Conservation (phyloP, 495 filamentous ascomycete genomes). For the Lophium mytilinum region DNA sequence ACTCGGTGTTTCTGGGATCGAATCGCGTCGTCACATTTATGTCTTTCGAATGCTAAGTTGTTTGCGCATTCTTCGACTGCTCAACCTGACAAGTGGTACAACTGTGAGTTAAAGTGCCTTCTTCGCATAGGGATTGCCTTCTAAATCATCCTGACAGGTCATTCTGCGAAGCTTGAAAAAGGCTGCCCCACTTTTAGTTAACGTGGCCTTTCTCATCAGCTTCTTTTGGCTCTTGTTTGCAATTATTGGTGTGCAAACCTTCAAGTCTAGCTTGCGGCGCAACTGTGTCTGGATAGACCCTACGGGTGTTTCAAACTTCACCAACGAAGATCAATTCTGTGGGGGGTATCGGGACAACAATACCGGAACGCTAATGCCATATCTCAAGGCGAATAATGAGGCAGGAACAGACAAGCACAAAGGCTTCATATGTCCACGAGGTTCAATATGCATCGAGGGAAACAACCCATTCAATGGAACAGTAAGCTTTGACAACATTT, state of each 20-base stretch:
- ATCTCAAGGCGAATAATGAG: constrained; percentile 48
- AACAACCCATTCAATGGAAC: constrained; percentile 77
- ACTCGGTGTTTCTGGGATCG: constrained; percentile 58
- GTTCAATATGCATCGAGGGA: constrained; percentile 74
- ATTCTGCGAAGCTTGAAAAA: constrained; percentile 94
- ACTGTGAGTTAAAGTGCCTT: constrained; percentile 44
- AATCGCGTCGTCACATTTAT: constrained; percentile 62
- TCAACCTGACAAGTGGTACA: constrained; percentile 85
- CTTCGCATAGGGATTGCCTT: not conserved
- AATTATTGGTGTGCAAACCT: constrained; percentile 92
- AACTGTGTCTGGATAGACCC: constrained; percentile 80
- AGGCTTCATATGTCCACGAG: constrained; percentile 81
- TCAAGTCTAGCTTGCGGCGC: constrained; percentile 87
- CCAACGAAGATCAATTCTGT: constrained; percentile 60
- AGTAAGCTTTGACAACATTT: constrained; percentile 89
- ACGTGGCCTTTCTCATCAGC: constrained; percentile 90
- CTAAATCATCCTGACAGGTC: constrained; percentile 41
- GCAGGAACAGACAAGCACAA: constrained; percentile 51
- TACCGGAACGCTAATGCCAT: constrained; percentile 54
- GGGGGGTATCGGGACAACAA: constrained; percentile 64
- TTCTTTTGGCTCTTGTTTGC: constrained; percentile 99
- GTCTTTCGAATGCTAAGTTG: constrained; percentile 96
- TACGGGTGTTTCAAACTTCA: constrained; percentile 24
- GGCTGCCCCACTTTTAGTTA: constrained; percentile 84
- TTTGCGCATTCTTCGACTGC: constrained; percentile 79